phyloP scores from a whole-genome alignment of 2,329 filamentous ascomycete genomes.

The Fusarium succisae region DNA sequence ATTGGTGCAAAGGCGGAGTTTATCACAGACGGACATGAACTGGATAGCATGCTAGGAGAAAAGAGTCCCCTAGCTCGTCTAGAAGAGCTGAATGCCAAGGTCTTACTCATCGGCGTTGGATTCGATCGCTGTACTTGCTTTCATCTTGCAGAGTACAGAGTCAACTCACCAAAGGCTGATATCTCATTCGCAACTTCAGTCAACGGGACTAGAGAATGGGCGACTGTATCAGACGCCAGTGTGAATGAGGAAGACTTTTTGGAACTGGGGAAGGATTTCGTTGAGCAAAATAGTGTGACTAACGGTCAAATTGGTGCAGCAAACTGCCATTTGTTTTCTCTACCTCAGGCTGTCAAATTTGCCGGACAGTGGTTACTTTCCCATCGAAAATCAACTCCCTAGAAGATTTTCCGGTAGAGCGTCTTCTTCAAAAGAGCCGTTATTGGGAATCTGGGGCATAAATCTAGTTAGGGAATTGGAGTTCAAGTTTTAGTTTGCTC shows the following conservation, averaged over 20 bases:
- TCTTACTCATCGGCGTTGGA: not conserved
- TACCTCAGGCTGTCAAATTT: not conserved
- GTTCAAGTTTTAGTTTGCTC: not conserved
- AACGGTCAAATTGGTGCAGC: not conserved
- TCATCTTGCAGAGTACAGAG: slow-evolving; percentile 8
- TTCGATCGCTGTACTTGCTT: slow-evolving; percentile 4
- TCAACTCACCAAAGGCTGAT: not conserved
- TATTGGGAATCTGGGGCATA: accelerated
- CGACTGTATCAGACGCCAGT: not conserved
- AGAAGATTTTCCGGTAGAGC: accelerated
- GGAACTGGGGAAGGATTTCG: not conserved
- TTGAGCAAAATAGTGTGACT: accelerated
- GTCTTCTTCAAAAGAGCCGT: too few relatives aligned
- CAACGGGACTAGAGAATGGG: not conserved
- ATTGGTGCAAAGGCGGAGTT: not conserved
- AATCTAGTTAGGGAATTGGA: not conserved
- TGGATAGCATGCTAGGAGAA: not conserved
- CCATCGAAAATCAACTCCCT: accelerated
- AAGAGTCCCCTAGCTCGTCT: not conserved
- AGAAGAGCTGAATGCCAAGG: not conserved
- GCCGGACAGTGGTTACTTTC: not conserved
- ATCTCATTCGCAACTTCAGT: not conserved
- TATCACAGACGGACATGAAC: not conserved
- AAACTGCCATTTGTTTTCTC: not conserved
- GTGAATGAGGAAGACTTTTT: not conserved